These are phyloP conservation scores for Chlorophyllum brunneum DNA, from an alignment of 768 basidiomycete genomes.

Conservation along the genomic window DNA sequence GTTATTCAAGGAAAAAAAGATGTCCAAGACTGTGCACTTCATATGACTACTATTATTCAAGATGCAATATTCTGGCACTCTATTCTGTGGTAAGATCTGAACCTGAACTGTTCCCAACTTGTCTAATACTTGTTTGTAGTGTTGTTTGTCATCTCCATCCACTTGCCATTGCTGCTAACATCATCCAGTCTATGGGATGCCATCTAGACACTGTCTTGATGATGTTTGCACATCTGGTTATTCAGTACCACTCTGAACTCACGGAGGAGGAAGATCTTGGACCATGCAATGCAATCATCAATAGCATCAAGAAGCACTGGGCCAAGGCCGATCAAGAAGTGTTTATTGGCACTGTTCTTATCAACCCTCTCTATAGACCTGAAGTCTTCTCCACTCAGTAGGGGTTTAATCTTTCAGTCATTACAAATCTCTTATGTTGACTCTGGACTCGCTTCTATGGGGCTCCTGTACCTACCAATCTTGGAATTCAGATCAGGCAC, in stretches of 20 bases:
- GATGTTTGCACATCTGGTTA: constrained; percentile 27
- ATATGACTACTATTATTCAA: no score
- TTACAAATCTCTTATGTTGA: neutral
- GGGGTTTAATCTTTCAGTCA: no score
- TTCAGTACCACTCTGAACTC: constrained; percentile 5
- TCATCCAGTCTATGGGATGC: constrained; percentile 25
- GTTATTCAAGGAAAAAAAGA: constrained; percentile 7
- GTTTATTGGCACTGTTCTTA: constrained; percentile 28
- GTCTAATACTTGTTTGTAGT: neutral
- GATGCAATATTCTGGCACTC: no score
- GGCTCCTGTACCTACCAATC: neutral
- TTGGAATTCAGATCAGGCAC: no score
- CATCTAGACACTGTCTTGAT: constrained; percentile 30
- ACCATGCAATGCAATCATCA: constrained; percentile 14
- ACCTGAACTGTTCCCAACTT: no score
- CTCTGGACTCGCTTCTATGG: no score
- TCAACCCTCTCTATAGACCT: constrained; percentile 25
- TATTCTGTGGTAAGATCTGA: no score
- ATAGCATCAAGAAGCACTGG: constrained; percentile 32
- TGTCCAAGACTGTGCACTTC: no score
- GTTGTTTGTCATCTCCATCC: constrained; percentile 25
- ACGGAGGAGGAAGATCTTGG: no score
- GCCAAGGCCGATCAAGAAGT: constrained; percentile 28
- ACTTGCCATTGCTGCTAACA: constrained; percentile 33
- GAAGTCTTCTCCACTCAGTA: neutral